Conservation (phyloP, 2,329 filamentous ascomycete species). For the Fusarium lyarnte region DNA sequence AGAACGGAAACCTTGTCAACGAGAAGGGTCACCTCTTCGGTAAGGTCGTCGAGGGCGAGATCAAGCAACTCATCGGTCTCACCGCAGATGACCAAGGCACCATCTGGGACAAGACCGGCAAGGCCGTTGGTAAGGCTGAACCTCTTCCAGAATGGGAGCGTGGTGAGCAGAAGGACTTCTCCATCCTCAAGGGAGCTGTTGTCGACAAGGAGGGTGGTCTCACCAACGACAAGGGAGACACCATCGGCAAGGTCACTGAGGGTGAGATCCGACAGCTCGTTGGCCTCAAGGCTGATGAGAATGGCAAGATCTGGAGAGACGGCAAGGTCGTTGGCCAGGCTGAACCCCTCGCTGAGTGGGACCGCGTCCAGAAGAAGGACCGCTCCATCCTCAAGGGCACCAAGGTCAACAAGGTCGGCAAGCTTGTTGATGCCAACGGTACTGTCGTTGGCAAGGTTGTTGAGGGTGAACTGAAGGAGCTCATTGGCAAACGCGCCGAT, state of each 20-base stretch:
- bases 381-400: constrained; percentile 61
- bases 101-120: constrained; percentile 71
- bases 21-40: constrained; percentile 65
- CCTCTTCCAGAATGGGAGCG: constrained; percentile 67
- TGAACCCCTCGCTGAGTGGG: constrained; percentile 67
- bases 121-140: constrained; percentile 72
- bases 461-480: constrained; percentile 70
- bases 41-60: constrained; percentile 71
- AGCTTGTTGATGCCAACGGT: constrained; percentile 64
- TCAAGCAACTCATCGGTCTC: constrained; percentile 72
- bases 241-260: constrained; percentile 69
- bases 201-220: constrained; percentile 64
- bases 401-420: constrained; percentile 68
- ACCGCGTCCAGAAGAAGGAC: constrained; percentile 54
- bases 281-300: constrained; percentile 73
- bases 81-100: constrained; percentile 74
- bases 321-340: constrained; percentile 73
- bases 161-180: constrained; percentile 45
- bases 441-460: constrained; percentile 69
- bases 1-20: constrained; percentile 66
- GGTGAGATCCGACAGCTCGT: constrained; percentile 71
- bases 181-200: constrained; percentile 29
- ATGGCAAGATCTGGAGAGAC: constrained; percentile 73
- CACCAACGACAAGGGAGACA: constrained; percentile 60
- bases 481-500: constrained; percentile 71